Conservation (phyloP, 169 alveolate genomes). For the Cryptosporidium muris region DNA sequence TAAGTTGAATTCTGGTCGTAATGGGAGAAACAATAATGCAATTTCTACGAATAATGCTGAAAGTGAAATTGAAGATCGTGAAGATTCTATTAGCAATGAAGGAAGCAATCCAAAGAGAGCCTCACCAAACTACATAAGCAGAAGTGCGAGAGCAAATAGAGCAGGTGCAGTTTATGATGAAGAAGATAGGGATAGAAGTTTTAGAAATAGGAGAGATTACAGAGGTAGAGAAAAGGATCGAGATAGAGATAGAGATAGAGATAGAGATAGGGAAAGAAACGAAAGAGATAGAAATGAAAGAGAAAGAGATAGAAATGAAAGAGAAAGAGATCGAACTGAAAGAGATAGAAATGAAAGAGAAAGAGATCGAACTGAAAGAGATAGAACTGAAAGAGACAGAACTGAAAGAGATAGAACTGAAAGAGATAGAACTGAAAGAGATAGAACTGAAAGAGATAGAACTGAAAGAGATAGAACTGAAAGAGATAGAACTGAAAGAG, state of each 20-base stretch:
- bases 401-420: neutral
- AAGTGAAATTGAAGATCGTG: slow-evolving; percentile 8
- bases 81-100: slow-evolving; percentile 58
- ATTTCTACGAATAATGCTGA: slow-evolving; percentile 11
- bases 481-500: neutral
- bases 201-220: slow-evolving; percentile 6
- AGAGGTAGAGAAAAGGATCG: slow-evolving; percentile 26
- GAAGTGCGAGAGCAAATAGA: slow-evolving; percentile 11
- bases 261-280: slow-evolving; percentile 22
- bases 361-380: too few species aligned
- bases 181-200: slow-evolving; percentile 9
- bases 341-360: too few species aligned
- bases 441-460: neutral
- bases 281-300: neutral
- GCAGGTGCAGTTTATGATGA: slow-evolving; percentile 7
- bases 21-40: neutral
- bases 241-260: slow-evolving; percentile 21
- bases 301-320: slow-evolving; percentile 17
- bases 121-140: neutral
- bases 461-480: neutral
- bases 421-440: neutral
- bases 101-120: slow-evolving; percentile 52
- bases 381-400: neutral
- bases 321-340: neutral
- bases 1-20: neutral